Percentiles rank a stretch among this genome's conserved stretches.
Evolutionary conservation across 208 protist species (phyloP).

Genomic region (Tritrichomonas musculus): DNA sequence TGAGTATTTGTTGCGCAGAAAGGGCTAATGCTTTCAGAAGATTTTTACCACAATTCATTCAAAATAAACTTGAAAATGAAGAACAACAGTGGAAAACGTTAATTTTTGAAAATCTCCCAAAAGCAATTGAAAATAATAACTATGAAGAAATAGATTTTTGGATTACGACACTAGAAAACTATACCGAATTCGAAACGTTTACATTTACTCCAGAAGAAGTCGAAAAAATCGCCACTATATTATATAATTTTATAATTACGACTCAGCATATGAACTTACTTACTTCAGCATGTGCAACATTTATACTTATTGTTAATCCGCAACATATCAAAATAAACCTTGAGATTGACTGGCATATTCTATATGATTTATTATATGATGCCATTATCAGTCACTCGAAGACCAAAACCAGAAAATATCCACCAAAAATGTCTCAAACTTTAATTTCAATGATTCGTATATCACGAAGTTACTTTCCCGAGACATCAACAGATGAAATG

Average conservation of each 20-base stretch:
- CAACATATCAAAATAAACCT: slow-evolving; percentile 8
- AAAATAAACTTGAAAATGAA: not conserved
- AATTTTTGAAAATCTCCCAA: not conserved
- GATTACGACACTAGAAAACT: not conserved
- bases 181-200: not conserved
- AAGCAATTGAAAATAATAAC: not conserved
- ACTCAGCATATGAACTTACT: not conserved
- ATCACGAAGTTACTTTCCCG: not conserved
- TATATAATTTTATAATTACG: slow-evolving; percentile 11
- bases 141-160: not conserved
- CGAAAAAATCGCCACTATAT: not conserved
- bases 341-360: not conserved
- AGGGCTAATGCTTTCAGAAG: not conserved
- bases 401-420: not conserved
- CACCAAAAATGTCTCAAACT: not conserved
- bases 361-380: slow-evolving; percentile 10
- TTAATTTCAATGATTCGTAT: not conserved
- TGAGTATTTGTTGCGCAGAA: not conserved
- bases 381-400: not conserved
- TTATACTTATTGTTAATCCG: not conserved
- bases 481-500: slow-evolving; percentile 22
- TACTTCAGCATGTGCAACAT: not conserved
- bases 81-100: not conserved
- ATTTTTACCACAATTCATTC: not conserved
- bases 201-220: not conserved